Evolutionary conservation across 352 stramenopile genomes (phyloP), one percentile per base, ranked within the genome.

Genomic region (Plasmopara muralis): DNA sequence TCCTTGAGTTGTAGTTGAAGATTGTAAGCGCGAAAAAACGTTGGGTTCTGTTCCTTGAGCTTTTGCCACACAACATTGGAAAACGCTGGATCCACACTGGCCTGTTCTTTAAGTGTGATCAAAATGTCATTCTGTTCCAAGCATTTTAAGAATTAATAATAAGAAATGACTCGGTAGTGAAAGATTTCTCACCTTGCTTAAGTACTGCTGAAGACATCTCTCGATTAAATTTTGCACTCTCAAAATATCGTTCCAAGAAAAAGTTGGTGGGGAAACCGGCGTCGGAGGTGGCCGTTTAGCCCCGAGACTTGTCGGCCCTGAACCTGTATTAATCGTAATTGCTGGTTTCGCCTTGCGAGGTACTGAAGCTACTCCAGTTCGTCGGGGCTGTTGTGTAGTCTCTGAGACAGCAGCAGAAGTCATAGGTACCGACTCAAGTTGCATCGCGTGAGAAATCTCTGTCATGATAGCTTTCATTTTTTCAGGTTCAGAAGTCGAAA

Each of bases 231-330:
- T 93, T 53, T 96, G 87, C 5, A 96, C 87, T 1, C 69, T 69
- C 12, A 95, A 65, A 55, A 96, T 94, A 28, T 96, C 83, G 18
- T 88, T 87, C 87, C 87, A 96, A 2, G 85, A 93, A 50, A 94
- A 85, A 10, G 55, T 63, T 30, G 70, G 62, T 0, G 55, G 48
- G 5, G 65, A 66, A 13, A 58, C 62, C 6, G 58, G 64, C 31
- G 58, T 66, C 8, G 50, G 48, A 1, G 58, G 55, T 44, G 53
- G 49, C 16, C 58, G 55, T 39, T 74, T 74, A 43, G 45, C 50
- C 33, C 48, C 57, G 29, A 71, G 47, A 33, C 49, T 31, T 25
- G 43, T 29, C 12, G 50, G 54, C 2, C 46, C 45, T 12, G 50
- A 57, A 0, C 59, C 56, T 9, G 64, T 72, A 43, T 69, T 72